These are phyloP conservation scores for Carex arenaria DNA, from an alignment of 202 grass and related monocot genomes.

Conservation along the genomic window DNA sequence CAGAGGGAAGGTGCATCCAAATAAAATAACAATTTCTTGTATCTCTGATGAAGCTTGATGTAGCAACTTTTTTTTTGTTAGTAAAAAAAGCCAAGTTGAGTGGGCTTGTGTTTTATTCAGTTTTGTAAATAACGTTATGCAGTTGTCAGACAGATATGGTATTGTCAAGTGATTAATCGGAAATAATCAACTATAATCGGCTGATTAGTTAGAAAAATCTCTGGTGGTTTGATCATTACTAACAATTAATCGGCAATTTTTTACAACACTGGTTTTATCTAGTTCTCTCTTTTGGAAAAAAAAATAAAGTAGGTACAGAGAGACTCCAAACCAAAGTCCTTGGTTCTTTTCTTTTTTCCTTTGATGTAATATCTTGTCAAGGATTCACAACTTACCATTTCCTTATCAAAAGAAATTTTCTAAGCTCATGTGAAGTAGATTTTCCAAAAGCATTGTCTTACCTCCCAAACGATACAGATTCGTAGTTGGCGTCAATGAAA, in stretches of 20 bases:
- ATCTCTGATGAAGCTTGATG: not conserved
- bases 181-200: too few relatives aligned
- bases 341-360: not conserved
- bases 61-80: not conserved
- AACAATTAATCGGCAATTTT: too few relatives aligned
- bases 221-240: too few relatives aligned
- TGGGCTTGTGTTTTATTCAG: not conserved
- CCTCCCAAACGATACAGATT: not conserved
- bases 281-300: not conserved
- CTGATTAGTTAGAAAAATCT: too few relatives aligned
- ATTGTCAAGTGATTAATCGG: too few relatives aligned
- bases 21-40: not conserved
- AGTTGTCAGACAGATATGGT: too few relatives aligned
- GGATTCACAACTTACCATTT: not conserved
- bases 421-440: not conserved
- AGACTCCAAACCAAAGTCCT: not conserved
- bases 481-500: too few relatives aligned
- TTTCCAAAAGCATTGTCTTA: not conserved
- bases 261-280: too few relatives aligned
- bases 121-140: too few relatives aligned
- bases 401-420: not conserved
- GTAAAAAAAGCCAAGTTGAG: not conserved
- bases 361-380: not conserved
- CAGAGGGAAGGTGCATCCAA: conserved; percentile 13
- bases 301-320: not conserved